A percentile compares a stretch with the other conserved stretches of the same genome.
phyloP scores from a whole-genome alignment of 2,329 filamentous ascomycete genomes.

The Acrocalymma vagum region DNA sequence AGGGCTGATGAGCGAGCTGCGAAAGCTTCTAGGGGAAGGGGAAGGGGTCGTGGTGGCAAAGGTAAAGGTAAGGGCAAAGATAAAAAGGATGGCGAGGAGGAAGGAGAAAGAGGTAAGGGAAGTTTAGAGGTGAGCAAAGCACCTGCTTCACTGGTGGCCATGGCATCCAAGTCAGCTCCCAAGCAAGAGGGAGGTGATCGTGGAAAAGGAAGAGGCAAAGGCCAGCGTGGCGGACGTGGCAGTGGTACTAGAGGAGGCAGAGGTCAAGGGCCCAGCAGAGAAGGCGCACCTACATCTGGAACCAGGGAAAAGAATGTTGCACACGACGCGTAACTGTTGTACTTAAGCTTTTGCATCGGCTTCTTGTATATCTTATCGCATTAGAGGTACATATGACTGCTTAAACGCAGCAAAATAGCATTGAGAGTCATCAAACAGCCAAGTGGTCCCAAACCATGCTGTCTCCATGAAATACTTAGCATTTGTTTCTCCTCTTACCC shows the following conservation, averaged over 20 bases:
- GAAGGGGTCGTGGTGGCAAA: constrained; percentile 36
- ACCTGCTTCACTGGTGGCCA: constrained; percentile 3
- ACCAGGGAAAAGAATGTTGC: constrained; percentile 5
- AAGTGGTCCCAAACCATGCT: neutral
- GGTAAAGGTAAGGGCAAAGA: constrained; percentile 31
- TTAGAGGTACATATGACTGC: constrained; percentile 18
- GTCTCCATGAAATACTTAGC: constrained; percentile 9
- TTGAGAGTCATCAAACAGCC: neutral
- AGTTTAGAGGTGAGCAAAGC: constrained; percentile 18
- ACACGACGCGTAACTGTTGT: neutral
- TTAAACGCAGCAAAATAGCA: constrained; percentile 1
- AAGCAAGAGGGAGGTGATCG: constrained; percentile 21
- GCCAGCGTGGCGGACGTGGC: constrained; percentile 29
- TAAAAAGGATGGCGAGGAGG: constrained; percentile 29
- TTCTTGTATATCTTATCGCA: constrained; percentile 15
- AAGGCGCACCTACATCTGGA: constrained; percentile 14
- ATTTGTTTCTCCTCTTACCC: constrained; percentile 8
- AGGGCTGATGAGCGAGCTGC: constrained; percentile 37
- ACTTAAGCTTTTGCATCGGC: neutral
- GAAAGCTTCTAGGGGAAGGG: constrained; percentile 32
- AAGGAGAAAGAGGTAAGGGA: constrained; percentile 22
- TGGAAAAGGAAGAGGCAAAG: constrained; percentile 24
- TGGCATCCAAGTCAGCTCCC: constrained; percentile 10
- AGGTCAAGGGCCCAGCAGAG: constrained; percentile 19
- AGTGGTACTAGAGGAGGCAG: constrained; percentile 33